Base-by-base conservation (phyloP, 192 early-diverging fungal species). In the Physocladia obscura region DNA sequence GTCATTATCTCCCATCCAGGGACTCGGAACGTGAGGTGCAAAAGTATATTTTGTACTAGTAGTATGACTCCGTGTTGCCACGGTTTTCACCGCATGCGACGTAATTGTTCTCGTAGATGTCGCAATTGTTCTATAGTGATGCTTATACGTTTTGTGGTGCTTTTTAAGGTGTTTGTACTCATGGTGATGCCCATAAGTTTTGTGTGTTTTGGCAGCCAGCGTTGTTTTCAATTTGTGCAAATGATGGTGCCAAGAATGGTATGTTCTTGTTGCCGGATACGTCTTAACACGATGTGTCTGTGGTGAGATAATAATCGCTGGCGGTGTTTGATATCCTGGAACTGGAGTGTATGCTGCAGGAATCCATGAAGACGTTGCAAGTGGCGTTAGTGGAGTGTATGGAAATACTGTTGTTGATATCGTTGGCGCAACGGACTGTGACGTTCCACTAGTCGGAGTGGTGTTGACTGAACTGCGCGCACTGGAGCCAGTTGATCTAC, bases 191-290 rank as follows among this genome's bases (percentile, higher is more conserved):
- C 6, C n/a, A 40, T 65, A 65, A 3, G 31, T 29, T 27, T 65
- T 49, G 0, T n/a, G 34, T 24, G 59, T 5, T 29, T 26, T 65
- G 40, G 26, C 32, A 11, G 62, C 31, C 48, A 32, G 48, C 8
- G 17, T 30, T 21, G 49, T 22, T 34, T 26, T 65, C 0, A 32
- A 29, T 0, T 21, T 11, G 49, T 65, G 62, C 11, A 19, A 6
- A 2, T 65, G 62, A 51, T 65, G 62, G 39, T 51, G 38, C 62
- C 62, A 65, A 22, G 62, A 51, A 29, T 65, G 62, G 62, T 65
- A 65, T 4, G 62, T 50, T 49, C 62, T 49, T 11, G 44, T 65
- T 6, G 62, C 24, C 19, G 34, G 26, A n/a, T 26, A 35, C 26
- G 57, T 19, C 26, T 26, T 58, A 27, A 51, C 24, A 13, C 30